These are phyloP conservation scores for Dipodascus geniculatus DNA, from an alignment of 805 yeast genomes.

Conservation along the genomic window DNA sequence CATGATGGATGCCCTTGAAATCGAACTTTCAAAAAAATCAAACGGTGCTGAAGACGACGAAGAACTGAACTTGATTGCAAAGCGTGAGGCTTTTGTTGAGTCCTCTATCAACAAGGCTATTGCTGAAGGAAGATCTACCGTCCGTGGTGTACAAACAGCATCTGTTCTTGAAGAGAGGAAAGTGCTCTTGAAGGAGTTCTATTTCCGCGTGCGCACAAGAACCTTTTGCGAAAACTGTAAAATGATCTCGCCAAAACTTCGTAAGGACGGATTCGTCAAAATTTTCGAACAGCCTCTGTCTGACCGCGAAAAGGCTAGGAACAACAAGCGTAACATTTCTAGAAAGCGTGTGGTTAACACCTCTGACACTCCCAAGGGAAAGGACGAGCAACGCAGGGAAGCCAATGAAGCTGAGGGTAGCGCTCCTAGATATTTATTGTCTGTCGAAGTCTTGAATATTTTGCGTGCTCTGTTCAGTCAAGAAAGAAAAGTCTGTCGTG, in stretches of 20 bases:
- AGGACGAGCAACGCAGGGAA: slow-evolving; percentile 17
- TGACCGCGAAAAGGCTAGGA: slow-evolving; percentile 66
- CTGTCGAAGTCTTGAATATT: slow-evolving; percentile 77
- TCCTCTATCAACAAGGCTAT: slow-evolving; percentile 62
- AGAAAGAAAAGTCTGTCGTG: slow-evolving; percentile 59
- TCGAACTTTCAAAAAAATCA: slow-evolving; percentile 21
- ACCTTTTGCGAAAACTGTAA: slow-evolving; percentile 93
- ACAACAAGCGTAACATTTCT: slow-evolving; percentile 66
- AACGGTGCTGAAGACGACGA: slow-evolving; percentile 26
- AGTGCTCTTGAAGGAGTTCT: slow-evolving; percentile 50
- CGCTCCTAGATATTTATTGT: slow-evolving; percentile 76
- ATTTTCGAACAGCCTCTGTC: slow-evolving; percentile 78
- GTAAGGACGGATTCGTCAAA: slow-evolving; percentile 91
- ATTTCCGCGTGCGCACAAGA: slow-evolving; percentile 59
- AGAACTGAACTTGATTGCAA: slow-evolving; percentile 31
- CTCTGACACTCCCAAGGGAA: slow-evolving; percentile 16
- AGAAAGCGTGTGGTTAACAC: slow-evolving; percentile 60
- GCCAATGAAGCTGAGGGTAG: slow-evolving; percentile 33
- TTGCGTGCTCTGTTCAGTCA: slow-evolving; percentile 61
- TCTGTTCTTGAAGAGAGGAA: slow-evolving; percentile 84
- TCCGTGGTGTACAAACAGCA: slow-evolving; percentile 66
- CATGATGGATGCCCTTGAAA: slow-evolving; percentile 39
- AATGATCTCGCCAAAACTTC: slow-evolving; percentile 84
- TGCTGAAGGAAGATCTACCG: slow-evolving; percentile 60
- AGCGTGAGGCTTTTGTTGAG: slow-evolving; percentile 61